Evolutionary conservation across 2,329 filamentous ascomycete species (phyloP).

Genomic region (Aspergillus candidus): DNA sequence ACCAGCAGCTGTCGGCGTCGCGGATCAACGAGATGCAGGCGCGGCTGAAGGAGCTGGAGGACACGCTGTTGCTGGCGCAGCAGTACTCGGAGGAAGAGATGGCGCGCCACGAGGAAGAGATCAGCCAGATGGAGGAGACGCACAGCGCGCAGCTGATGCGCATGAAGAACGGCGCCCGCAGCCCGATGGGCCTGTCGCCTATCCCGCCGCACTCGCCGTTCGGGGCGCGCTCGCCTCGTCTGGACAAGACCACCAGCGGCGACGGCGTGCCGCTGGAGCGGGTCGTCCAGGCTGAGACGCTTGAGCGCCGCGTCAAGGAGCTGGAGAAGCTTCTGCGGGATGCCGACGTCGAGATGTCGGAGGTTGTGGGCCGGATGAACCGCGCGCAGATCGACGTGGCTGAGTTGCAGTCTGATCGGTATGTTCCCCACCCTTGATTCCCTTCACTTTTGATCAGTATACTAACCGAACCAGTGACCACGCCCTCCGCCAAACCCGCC

Average conservation of each 20-base stretch:
- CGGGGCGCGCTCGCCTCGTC: constrained; percentile 51
- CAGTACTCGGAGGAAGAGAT: constrained; percentile 80
- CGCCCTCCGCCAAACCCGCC: constrained; percentile 64
- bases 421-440: constrained; percentile 12
- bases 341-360: constrained; percentile 75
- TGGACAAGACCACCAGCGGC: constrained; percentile 58
- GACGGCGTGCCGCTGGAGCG: constrained; percentile 56
- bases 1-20: constrained; percentile 71
- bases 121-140: constrained; percentile 66
- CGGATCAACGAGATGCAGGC: constrained; percentile 80
- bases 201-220: constrained; percentile 59
- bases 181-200: constrained; percentile 45
- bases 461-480: constrained; percentile 52
- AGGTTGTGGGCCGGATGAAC: constrained; percentile 77
- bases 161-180: constrained; percentile 51
- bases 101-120: constrained; percentile 77
- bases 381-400: constrained; percentile 76
- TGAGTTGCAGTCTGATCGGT: constrained; percentile 58
- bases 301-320: constrained; percentile 74
- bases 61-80: constrained; percentile 75
- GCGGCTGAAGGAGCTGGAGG: constrained; percentile 74
- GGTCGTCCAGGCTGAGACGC: constrained; percentile 64
- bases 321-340: constrained; percentile 74
- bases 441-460: neutral
- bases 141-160: constrained; percentile 72